A percentile compares a stretch with the other conserved stretches of the same genome.
Evolutionary conservation across 1,284 basidiomycete species (phyloP).

Genomic region (Pisolithus thermaeus): DNA sequence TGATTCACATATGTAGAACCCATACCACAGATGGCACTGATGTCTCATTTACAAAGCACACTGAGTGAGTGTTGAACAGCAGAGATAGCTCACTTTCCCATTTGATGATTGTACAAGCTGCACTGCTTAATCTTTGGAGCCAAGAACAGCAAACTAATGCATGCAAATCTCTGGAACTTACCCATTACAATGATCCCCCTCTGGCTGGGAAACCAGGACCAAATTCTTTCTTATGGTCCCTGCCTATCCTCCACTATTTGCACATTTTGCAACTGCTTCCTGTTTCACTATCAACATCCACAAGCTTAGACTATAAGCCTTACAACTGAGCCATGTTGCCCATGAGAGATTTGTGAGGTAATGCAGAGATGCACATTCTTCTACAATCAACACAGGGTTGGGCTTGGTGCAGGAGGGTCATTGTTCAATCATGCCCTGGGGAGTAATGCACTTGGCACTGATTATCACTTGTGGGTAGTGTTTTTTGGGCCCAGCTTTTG

Average conservation of each 20-base stretch:
- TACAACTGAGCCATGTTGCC: slow-evolving; percentile 12
- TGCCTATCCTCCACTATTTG: not conserved
- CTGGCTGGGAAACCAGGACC: not conserved
- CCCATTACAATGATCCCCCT: slow-evolving; percentile 2
- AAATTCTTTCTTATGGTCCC: slow-evolving; percentile 1
- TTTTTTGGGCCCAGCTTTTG: no score
- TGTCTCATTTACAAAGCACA: slow-evolving; percentile 27
- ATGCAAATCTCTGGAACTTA: not conserved
- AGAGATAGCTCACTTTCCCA: slow-evolving; percentile 56
- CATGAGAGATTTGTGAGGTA: slow-evolving; percentile 9
- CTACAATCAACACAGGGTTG: slow-evolving; percentile 24
- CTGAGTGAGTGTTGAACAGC: slow-evolving; percentile 43
- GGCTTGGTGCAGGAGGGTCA: slow-evolving; percentile 15
- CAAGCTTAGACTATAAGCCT: slow-evolving; percentile 13
- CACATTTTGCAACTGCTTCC: slow-evolving; percentile 5
- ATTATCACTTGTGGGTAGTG: slow-evolving; percentile 12
- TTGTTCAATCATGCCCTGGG: slow-evolving; percentile 10
- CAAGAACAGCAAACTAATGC: slow-evolving; percentile 38
- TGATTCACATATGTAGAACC: no score
- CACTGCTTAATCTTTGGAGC: slow-evolving; percentile 66
- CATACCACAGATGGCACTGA: not conserved
- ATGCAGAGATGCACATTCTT: slow-evolving; percentile 16
- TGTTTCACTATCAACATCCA: slow-evolving; percentile 17
- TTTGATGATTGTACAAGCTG: slow-evolving; percentile 70
- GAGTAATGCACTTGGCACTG: slow-evolving; percentile 12